Conservation (phyloP, 768 basidiomycete genomes). For the Guyanaporus albipodus region DNA sequence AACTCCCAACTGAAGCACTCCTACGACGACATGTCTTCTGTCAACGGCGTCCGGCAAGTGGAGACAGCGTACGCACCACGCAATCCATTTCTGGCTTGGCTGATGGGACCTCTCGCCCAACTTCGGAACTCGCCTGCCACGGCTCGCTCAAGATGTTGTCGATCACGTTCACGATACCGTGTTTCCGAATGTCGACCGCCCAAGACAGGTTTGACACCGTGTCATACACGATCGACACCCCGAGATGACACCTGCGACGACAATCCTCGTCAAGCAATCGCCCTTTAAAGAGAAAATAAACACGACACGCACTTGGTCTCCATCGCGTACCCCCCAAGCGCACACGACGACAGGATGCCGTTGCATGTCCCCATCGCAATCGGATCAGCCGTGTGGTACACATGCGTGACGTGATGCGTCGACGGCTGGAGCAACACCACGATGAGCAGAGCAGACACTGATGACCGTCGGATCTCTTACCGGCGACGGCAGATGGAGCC, state of each 20-base stretch:
- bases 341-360: slow-evolving; percentile 76
- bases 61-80: slow-evolving; percentile 49
- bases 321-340: slow-evolving; percentile 85
- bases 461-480: slow-evolving; percentile 40
- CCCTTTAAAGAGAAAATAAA: too few relatives aligned
- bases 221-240: slow-evolving; percentile 84
- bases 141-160: slow-evolving; percentile 65
- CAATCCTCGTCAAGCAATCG: too few relatives aligned
- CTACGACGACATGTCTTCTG: slow-evolving; percentile 31
- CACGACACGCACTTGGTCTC: slow-evolving; percentile 54
- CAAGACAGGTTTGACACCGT: slow-evolving; percentile 84
- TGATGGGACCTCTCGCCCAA: slow-evolving; percentile 60
- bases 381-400: slow-evolving; percentile 94
- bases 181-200: slow-evolving; percentile 78
- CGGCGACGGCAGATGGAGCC: slow-evolving; percentile 84
- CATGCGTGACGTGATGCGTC: slow-evolving; percentile 77
- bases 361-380: slow-evolving; percentile 89
- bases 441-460: not conserved
- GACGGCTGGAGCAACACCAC: slow-evolving; percentile 48
- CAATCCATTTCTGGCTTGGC: slow-evolving; percentile 59
- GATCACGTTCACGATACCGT: slow-evolving; percentile 76
- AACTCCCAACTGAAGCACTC: slow-evolving; percentile 74
- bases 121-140: slow-evolving; percentile 64
- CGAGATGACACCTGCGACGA: slow-evolving; percentile 83
- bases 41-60: not conserved